Evolutionary conservation across 176 grass and related monocot species (phyloP), one percentile per base, ranked within the genome.

Genomic region (Secale cereale): DNA sequence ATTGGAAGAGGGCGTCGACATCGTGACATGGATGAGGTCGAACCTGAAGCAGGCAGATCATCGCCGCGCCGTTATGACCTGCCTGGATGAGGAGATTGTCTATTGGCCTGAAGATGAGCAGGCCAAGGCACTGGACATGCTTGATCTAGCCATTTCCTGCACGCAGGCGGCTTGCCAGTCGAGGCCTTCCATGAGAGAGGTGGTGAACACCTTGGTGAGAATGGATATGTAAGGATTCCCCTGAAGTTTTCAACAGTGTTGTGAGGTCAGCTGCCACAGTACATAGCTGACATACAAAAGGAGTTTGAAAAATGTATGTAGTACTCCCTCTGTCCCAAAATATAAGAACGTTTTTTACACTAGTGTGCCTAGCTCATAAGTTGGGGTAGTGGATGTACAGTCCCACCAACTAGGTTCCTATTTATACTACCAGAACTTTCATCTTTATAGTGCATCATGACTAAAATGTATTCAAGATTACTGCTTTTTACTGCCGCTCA

Each of bases 181-280:
- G 10, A 91, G 90, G 68, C 90, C 90, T 35, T 77, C 90, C 48
- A 91, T 91, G 90, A 87, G 90, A 28, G 82, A 85, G 30, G 81
- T 82, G 20, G 82, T 91, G 17, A 85, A 85, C 61, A 64, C 64
- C 48, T 82, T 90, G 59, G 37, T 86, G 12, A 86, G 76, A 33
- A 39, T 86, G 56, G 28, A 77, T 7, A 59, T 65, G 17, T 80
- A 80, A 29, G 45, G 3, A 11, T 52, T 46, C 15, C 23, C 22
- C 71, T 76, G 5, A 40, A 59, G 15, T 59, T 76, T 11, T 41
- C 39, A 64, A 4, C 40, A 61, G 35, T 59, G 22, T 16, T 65
- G 13, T 28, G 32, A 70, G 43, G 22, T 48, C 17, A 67, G 33
- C 13, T 54, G 20, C 48, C 65, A 39, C 15, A 17, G 14, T 52